Evolutionary conservation across 2,329 filamentous ascomycete genomes (phyloP).

Genomic region (Microthyrium microscopicum): DNA sequence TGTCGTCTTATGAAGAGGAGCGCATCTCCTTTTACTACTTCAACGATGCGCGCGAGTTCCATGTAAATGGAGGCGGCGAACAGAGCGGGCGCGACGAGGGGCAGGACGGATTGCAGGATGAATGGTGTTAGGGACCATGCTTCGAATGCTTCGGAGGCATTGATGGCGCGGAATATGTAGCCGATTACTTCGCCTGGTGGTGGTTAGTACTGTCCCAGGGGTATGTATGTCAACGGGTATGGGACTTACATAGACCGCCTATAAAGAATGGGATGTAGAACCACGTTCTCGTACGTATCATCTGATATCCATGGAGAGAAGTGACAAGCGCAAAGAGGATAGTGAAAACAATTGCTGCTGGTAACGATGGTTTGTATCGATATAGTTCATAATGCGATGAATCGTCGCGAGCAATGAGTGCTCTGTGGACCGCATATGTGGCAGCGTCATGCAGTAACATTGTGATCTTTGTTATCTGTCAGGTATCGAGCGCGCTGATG

Average conservation of each 20-base stretch:
- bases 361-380: slow-evolving; percentile 29
- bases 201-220: slow-evolving; percentile 9
- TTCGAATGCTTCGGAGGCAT: slow-evolving; percentile 22
- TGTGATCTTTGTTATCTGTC: too few relatives aligned
- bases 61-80: slow-evolving; percentile 36
- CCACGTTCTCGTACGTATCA: slow-evolving; percentile 28
- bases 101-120: slow-evolving; percentile 27
- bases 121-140: slow-evolving; percentile 26
- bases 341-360: slow-evolving; percentile 29
- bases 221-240: slow-evolving; percentile 8
- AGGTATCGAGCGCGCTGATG: too few relatives aligned
- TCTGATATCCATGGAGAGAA: slow-evolving; percentile 23
- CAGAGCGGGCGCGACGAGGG: slow-evolving; percentile 32
- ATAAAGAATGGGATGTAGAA: slow-evolving; percentile 32
- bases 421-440: too few relatives aligned
- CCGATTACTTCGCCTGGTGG: slow-evolving; percentile 33
- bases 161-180: slow-evolving; percentile 33
- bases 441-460: too few relatives aligned
- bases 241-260: slow-evolving; percentile 30
- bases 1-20: slow-evolving; percentile 25
- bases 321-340: slow-evolving; percentile 29
- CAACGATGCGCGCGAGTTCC: slow-evolving; percentile 29
- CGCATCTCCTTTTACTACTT: slow-evolving; percentile 23
- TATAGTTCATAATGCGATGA: too few relatives aligned
- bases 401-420: too few relatives aligned